Base-by-base conservation (phyloP, 306 rosid genomes). In the Luffa acutangula region DNA sequence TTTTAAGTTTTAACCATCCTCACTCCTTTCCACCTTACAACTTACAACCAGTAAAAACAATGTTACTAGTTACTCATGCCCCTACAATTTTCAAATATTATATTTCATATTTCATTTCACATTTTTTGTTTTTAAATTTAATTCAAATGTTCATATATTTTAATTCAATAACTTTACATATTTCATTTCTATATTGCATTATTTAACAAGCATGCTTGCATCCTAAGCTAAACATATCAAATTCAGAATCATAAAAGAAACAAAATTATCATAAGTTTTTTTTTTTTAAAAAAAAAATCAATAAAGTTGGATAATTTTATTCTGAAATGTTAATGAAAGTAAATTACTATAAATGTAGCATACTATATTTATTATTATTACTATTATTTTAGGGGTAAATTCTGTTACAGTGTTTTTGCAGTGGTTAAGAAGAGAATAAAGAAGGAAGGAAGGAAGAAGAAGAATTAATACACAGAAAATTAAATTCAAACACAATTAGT, bases 391-490 rank as follows among this genome's bases (percentile, higher is more conserved):
- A 3, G 49, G 31, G 15, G 21, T 69, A 43, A 65, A 69, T 69
- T 69, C 34, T 69, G 75, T 3, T 69, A 69, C 77, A 72, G 42
- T 31, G 59, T 48, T 48, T 13, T 25, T 46, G 77, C 43, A 43
- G 76, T 43, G 56, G 76, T 45, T 14, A 74, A 53, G 63, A 56
- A 56, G 18, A 53, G 49, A 17, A 52, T 75, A 36, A 75, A 52
- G 12, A 13, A 65, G 48, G 18, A 46, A 72, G 42, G 12, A 74
- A 74, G 36, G 36, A 46, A 72, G 42, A 45, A 72, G 58, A 31
- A 69, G 52, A 75, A 75, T 75, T 75, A 75, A 8, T 51, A 75
- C 78, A 75, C 49, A 33, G 48, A 51, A 66, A 75, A 75, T 75
- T 52, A 52, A 75, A 75, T 52, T 52, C 49, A 75, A 49, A 75